phyloP scores from a whole-genome alignment of 23 red algal genomes.

The Agarophyton chilense region DNA sequence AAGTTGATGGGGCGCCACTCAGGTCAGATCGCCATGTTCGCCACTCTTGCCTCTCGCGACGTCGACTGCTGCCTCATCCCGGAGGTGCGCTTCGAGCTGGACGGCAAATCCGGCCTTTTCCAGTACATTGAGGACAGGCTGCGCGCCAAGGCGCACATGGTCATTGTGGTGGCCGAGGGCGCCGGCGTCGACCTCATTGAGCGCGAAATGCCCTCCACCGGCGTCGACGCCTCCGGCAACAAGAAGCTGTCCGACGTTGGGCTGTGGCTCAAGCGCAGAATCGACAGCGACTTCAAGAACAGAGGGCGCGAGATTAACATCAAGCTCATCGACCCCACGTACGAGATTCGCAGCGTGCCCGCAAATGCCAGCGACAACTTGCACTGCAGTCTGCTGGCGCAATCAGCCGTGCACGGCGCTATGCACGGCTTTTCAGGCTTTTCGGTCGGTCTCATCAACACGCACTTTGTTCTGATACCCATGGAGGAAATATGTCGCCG shows the following conservation, averaged over 20 bases:
- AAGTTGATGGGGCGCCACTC: slow-evolving; percentile 96
- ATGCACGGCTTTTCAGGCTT: slow-evolving; percentile 95
- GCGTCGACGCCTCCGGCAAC: slow-evolving; percentile 79
- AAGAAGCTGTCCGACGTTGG: slow-evolving; percentile 93
- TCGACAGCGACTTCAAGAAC: slow-evolving; percentile 62
- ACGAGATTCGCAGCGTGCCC: slow-evolving; percentile 88
- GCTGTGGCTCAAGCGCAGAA: slow-evolving; percentile 77
- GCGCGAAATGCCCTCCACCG: neutral
- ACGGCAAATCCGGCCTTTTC: slow-evolving; percentile 84
- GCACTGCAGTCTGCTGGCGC: slow-evolving; percentile 89
- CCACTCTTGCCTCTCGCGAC: slow-evolving; percentile 86
- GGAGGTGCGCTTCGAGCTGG: slow-evolving; percentile 92
- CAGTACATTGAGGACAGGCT: slow-evolving; percentile 86
- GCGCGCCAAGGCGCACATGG: slow-evolving; percentile 70
- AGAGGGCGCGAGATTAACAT: slow-evolving; percentile 79
- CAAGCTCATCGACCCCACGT: slow-evolving; percentile 96
- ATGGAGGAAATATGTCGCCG: slow-evolving; percentile 83
- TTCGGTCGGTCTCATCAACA: slow-evolving; percentile 86
- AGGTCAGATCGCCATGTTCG: slow-evolving; percentile 95
- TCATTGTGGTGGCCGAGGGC: slow-evolving; percentile 98
- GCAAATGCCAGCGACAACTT: slow-evolving; percentile 90
- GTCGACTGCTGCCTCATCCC: slow-evolving; percentile 98
- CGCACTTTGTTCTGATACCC: slow-evolving; percentile 93
- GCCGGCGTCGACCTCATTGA: slow-evolving; percentile 81
- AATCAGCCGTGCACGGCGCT: slow-evolving; percentile 90